phyloP scores from a whole-genome alignment of 257 asterid species.

The Fraxinus quadrangulata region DNA sequence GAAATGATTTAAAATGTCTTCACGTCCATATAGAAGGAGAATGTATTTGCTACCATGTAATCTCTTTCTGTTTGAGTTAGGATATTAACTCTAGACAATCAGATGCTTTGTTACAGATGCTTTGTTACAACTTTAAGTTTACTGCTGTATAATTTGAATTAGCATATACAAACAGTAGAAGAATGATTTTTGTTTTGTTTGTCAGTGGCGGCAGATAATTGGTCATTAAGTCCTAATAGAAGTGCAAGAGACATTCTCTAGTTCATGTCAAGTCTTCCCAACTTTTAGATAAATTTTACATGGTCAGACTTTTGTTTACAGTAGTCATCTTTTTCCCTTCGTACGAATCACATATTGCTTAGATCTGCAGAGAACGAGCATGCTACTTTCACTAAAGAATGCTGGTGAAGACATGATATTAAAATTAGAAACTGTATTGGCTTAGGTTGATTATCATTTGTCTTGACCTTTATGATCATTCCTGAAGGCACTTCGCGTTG shows the following conservation, averaged over 20 bases:
- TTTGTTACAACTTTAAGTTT: constrained; percentile 12
- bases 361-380: constrained; percentile 11
- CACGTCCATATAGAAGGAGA: constrained; percentile 1
- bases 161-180: not conserved
- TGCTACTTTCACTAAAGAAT: not conserved
- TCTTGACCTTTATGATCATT: not conserved
- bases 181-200: not conserved
- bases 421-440: not conserved
- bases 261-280: not conserved
- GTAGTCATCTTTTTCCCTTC: not conserved
- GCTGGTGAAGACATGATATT: not conserved
- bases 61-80: not conserved
- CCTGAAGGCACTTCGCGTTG: not conserved
- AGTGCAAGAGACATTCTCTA: not conserved
- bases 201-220: not conserved
- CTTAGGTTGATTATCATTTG: not conserved
- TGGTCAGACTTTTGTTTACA: not conserved
- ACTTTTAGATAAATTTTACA: too few relatives aligned
- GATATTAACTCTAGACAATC: not conserved
- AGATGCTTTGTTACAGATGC: not conserved
- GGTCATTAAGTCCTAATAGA: not conserved
- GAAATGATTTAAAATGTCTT: not conserved
- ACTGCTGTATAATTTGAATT: not conserved
- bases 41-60: not conserved
- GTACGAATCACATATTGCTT: not conserved